These are phyloP conservation scores for Taxawa tesnikishii DNA, from an alignment of 2,329 filamentous ascomycete genomes.

Conservation along the genomic window DNA sequence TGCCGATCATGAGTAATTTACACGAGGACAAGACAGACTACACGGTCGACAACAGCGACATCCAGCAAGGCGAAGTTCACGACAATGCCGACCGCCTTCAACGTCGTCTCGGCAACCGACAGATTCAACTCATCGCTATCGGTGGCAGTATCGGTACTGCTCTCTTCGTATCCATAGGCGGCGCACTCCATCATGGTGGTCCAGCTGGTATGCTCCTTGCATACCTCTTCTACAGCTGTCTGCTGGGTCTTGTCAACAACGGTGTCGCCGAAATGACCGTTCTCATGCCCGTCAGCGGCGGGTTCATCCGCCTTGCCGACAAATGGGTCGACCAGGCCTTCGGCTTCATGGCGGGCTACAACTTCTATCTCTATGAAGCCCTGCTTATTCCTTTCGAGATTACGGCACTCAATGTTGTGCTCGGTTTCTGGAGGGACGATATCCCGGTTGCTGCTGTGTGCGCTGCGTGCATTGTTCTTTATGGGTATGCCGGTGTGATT, in stretches of 20 bases:
- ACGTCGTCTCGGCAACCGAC: conserved; percentile 38
- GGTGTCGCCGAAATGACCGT: conserved; percentile 52
- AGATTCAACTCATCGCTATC: conserved; percentile 19
- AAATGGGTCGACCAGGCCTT: conserved; percentile 50
- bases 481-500: too few relatives aligned
- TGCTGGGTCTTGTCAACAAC: conserved; percentile 52
- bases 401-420: conserved; percentile 24
- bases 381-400: conserved; percentile 37
- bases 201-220: conserved; percentile 44
- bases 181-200: conserved; percentile 37
- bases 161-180: conserved; percentile 37
- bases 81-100: conserved; percentile 27
- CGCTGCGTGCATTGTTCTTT: conserved; percentile 6
- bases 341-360: conserved; percentile 42
- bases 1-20: too few relatives aligned
- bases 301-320: conserved; percentile 49
- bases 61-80: conserved; percentile 14
- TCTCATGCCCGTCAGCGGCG: conserved; percentile 48
- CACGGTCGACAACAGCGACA: too few relatives aligned
- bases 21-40: too few relatives aligned
- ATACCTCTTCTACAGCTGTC: conserved; percentile 41
- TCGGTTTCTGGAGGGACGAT: conserved; percentile 26
- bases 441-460: conserved; percentile 18
- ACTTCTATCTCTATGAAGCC: conserved; percentile 36
- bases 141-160: conserved; percentile 15